phyloP scores from a whole-genome alignment of 306 rosid species.

The Trifolium fragiferum region DNA sequence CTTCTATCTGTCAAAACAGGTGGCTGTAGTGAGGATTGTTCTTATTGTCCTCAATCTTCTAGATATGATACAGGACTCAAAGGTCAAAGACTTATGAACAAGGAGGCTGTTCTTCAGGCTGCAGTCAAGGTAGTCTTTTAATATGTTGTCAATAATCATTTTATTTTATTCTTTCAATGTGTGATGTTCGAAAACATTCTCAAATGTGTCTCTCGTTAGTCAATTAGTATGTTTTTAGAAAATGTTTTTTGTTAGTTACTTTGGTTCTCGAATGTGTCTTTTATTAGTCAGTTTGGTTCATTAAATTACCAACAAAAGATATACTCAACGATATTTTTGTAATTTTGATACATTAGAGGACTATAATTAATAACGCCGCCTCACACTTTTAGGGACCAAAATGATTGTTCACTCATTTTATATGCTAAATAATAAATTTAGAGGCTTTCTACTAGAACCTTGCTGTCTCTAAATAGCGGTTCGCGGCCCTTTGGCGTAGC shows the following conservation, averaged over 20 bases:
- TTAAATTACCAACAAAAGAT: no score
- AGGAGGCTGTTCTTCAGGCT: conserved; percentile 76
- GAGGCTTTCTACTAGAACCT: neutral
- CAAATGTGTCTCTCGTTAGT: no score
- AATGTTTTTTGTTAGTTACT: no score
- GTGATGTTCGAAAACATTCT: no score
- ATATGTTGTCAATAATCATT: neutral
- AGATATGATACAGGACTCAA: conserved; percentile 86
- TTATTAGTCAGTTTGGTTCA: no score
- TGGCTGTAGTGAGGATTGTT: conserved; percentile 98
- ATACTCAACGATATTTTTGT: no score
- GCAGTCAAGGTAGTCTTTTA: conserved; percentile 67
- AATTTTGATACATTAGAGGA: no score
- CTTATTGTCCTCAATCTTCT: conserved; percentile 96
- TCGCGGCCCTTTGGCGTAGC: no score
- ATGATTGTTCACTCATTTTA: neutral
- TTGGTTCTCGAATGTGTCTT: no score
- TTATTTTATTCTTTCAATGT: no score
- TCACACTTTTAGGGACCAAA: neutral
- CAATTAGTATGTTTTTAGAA: no score
- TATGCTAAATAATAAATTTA: conserved; percentile 3
- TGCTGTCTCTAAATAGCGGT: neutral
- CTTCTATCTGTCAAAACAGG: conserved; percentile 95
- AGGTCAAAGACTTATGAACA: conserved; percentile 76
- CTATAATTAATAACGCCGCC: no score